Percentiles rank a stretch among this genome's conserved stretches.
Conservation (phyloP, 345 rosid species). For the Brassica juncea region DNA sequence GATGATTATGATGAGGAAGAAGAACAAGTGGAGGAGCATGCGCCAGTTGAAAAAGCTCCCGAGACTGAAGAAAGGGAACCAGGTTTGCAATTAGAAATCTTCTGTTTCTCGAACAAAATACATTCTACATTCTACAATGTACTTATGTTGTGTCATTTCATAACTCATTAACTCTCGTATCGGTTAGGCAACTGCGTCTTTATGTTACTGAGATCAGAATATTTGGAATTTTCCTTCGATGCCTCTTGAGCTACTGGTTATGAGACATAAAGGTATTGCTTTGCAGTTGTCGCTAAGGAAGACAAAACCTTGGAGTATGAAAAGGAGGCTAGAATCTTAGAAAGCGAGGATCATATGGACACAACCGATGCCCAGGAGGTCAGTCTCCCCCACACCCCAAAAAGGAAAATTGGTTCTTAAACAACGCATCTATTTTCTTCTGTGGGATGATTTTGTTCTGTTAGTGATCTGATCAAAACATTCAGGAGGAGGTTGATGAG, state of each 20-base stretch:
- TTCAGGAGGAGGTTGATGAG: conserved; percentile 52
- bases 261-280: conserved; percentile 41
- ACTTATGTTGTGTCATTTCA: conserved; percentile 29
- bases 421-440: conserved; percentile 22
- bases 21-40: conserved; percentile 58
- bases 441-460: conserved; percentile 38
- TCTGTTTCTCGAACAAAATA: conserved; percentile 5
- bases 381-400: conserved; percentile 28
- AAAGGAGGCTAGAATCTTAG: conserved; percentile 41
- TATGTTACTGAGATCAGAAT: background rate
- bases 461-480: conserved; percentile 33
- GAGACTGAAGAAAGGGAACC: conserved; percentile 47
- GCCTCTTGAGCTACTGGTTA: conserved; percentile 28
- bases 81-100: conserved; percentile 44
- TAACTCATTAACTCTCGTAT: conserved; percentile 3
- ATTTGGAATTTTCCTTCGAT: conserved; percentile 17
- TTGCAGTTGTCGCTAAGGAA: conserved; percentile 42
- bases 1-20: conserved; percentile 95
- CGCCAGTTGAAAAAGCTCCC: conserved; percentile 46
- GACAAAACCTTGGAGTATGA: conserved; percentile 49
- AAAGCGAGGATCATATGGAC: conserved; percentile 49
- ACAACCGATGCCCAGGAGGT: conserved; percentile 55
- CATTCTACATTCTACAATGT: background rate
- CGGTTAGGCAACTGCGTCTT: background rate
- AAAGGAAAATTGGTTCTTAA: conserved; percentile 30